Percentiles rank a stretch among this genome's conserved stretches.
These are phyloP conservation scores for Pythium dissotocum DNA, from an alignment of 352 stramenopile species.

Conservation along the genomic window DNA sequence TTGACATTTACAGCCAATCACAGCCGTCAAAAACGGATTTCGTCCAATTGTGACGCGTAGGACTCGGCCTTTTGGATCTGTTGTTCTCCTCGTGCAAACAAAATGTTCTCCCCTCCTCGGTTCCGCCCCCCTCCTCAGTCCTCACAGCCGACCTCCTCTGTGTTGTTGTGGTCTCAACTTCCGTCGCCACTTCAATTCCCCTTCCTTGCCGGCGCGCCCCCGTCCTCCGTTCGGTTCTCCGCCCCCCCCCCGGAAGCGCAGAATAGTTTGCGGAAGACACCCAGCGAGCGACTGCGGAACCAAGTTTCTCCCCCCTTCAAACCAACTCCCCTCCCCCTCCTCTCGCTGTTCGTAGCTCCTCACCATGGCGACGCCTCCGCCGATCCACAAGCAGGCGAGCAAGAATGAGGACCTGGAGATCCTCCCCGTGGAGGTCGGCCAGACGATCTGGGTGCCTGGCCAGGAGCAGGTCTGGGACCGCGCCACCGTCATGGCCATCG, in stretches of 20 bases:
- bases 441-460: slow-evolving; percentile 77
- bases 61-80: slow-evolving; percentile 8
- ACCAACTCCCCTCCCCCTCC: slow-evolving; percentile 9
- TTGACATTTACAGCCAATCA: slow-evolving; percentile 1
- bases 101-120: slow-evolving; percentile 14
- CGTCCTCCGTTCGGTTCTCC: background rate
- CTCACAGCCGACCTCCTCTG: slow-evolving; percentile 11
- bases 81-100: background rate
- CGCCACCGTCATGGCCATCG: slow-evolving; percentile 82
- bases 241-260: background rate
- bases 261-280: background rate
- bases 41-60: slow-evolving; percentile 19
- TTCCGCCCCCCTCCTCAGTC: background rate
- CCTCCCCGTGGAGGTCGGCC: slow-evolving; percentile 71
- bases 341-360: background rate
- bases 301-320: background rate
- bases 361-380: slow-evolving; percentile 64
- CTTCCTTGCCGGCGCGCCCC: slow-evolving; percentile 11
- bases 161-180: background rate
- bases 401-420: slow-evolving; percentile 70
- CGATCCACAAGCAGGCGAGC: slow-evolving; percentile 66
- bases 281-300: slow-evolving; percentile 3
- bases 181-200: slow-evolving; percentile 28
- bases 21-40: background rate
- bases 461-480: slow-evolving; percentile 77